Evolutionary conservation across 2,329 filamentous ascomycete genomes (phyloP).

Genomic region (Emergomyces africanus): DNA sequence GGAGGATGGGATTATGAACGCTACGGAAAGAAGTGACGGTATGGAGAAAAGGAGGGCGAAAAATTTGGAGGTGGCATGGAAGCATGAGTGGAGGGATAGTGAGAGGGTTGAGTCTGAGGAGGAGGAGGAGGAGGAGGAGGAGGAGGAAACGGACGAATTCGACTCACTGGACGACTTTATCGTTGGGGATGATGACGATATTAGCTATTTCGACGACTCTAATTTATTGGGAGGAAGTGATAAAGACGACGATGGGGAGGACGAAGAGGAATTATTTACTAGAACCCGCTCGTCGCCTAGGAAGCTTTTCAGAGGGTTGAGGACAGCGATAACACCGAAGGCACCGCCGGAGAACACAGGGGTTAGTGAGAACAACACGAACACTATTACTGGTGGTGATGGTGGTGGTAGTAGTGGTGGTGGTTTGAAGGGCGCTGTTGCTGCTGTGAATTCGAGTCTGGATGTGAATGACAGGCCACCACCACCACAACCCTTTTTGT

Average conservation of each 20-base stretch:
- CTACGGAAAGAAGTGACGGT: background rate
- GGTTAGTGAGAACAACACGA: background rate
- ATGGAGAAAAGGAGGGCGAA: background rate
- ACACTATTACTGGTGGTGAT: background rate
- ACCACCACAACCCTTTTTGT: background rate
- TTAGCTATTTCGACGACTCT: conserved; percentile 23
- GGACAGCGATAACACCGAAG: conserved; percentile 13
- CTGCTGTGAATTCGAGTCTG: background rate
- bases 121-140: conserved; percentile 2
- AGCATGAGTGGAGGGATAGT: background rate
- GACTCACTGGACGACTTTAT: conserved; percentile 30
- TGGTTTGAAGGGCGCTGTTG: background rate
- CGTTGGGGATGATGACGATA: conserved; percentile 28
- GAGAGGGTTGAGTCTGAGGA: conserved; percentile 11
- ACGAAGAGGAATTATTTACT: conserved; percentile 15
- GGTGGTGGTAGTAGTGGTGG: background rate
- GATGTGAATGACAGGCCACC: background rate
- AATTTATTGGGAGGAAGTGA: conserved; percentile 5
- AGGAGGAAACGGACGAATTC: conserved; percentile 18
- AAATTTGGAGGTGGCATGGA: background rate
- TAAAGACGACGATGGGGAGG: conserved; percentile 12
- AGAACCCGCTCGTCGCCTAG: conserved; percentile 15
- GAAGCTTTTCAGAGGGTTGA: conserved; percentile 24
- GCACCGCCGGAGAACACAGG: background rate
- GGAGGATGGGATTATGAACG: background rate